A percentile compares a stretch with the other conserved stretches of the same genome.
These are phyloP conservation scores for Aphanocladium album DNA, from an alignment of 2,329 filamentous ascomycete genomes.

Conservation along the genomic window DNA sequence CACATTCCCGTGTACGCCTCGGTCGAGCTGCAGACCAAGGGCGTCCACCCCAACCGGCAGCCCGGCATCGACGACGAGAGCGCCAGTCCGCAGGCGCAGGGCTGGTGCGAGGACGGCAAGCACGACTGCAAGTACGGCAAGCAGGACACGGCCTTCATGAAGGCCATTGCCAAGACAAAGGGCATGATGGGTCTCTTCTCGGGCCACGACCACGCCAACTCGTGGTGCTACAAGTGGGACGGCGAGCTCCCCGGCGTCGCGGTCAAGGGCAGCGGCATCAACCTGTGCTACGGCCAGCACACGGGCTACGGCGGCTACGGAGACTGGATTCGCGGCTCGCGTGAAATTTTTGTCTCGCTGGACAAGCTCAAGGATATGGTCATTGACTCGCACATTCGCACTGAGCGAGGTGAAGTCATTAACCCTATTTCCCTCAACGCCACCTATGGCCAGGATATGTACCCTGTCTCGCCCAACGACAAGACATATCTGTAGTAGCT, in stretches of 20 bases:
- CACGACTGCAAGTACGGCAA: slow-evolving; percentile 36
- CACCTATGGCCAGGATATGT: slow-evolving; percentile 50
- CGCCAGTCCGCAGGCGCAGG: slow-evolving; percentile 37
- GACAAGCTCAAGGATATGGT: slow-evolving; percentile 37
- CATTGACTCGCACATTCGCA: slow-evolving; percentile 51
- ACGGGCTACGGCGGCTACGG: slow-evolving; percentile 62
- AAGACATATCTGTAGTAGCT: slow-evolving; percentile 17
- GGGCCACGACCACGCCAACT: slow-evolving; percentile 62
- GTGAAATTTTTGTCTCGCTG: slow-evolving; percentile 22
- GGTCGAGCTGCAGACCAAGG: slow-evolving; percentile 20
- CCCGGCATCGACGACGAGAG: slow-evolving; percentile 43
- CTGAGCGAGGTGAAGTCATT: slow-evolving; percentile 47
- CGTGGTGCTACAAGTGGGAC: slow-evolving; percentile 52
- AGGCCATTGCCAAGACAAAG: slow-evolving; percentile 48
- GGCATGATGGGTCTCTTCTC: slow-evolving; percentile 56
- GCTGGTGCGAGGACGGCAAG: slow-evolving; percentile 38
- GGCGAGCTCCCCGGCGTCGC: slow-evolving; percentile 29
- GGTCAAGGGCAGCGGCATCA: slow-evolving; percentile 38
- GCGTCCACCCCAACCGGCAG: slow-evolving; percentile 32
- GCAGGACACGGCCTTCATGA: slow-evolving; percentile 59
- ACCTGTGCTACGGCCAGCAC: slow-evolving; percentile 58
- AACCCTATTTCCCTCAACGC: slow-evolving; percentile 47
- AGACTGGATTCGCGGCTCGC: slow-evolving; percentile 50
- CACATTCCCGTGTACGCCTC: slow-evolving; percentile 44
- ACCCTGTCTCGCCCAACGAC: slow-evolving; percentile 34